These are phyloP conservation scores for Blastobotrys indianensis DNA, from an alignment of 1,139 yeast genomes.

Conservation along the genomic window DNA sequence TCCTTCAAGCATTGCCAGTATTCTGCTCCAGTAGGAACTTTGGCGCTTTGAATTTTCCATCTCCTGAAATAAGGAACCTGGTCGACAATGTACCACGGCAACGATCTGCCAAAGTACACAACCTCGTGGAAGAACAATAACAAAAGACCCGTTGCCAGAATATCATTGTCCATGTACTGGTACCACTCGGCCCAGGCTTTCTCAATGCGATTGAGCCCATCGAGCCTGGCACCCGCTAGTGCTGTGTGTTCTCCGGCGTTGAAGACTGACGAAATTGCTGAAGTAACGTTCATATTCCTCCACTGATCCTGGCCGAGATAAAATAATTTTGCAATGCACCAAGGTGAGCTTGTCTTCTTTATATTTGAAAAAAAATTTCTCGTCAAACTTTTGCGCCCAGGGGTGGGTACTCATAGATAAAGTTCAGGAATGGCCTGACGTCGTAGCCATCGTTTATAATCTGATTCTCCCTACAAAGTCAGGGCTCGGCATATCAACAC, in stretches of 20 bases:
- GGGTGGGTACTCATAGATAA: too few relatives aligned
- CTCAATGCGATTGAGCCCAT: slow-evolving; percentile 39
- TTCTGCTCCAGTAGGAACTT: slow-evolving; percentile 69
- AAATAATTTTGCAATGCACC: not conserved
- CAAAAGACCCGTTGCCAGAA: slow-evolving; percentile 77
- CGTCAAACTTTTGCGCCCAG: too few relatives aligned
- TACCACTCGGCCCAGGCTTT: slow-evolving; percentile 83
- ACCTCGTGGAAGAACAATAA: slow-evolving; percentile 71
- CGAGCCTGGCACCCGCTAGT: slow-evolving; percentile 4
- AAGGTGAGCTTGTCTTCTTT: not conserved
- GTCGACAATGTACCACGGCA: slow-evolving; percentile 84
- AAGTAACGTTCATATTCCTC: too few relatives aligned
- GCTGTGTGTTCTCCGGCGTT: not conserved
- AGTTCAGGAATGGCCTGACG: too few relatives aligned
- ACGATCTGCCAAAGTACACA: slow-evolving; percentile 78
- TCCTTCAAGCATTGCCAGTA: slow-evolving; percentile 89
- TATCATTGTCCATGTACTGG: slow-evolving; percentile 67
- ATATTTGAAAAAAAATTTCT: too few relatives aligned
- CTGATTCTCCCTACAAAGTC: too few relatives aligned
- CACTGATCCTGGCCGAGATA: not conserved
- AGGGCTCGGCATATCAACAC: too few relatives aligned
- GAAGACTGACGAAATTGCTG: too few relatives aligned
- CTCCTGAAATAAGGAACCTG: slow-evolving; percentile 66
- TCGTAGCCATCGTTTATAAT: too few relatives aligned
- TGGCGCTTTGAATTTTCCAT: slow-evolving; percentile 77